Percentiles rank a stretch among this genome's conserved stretches.
phyloP scores from a whole-genome alignment of 495 filamentous ascomycete species.

The Annulohypoxylon stygium region DNA sequence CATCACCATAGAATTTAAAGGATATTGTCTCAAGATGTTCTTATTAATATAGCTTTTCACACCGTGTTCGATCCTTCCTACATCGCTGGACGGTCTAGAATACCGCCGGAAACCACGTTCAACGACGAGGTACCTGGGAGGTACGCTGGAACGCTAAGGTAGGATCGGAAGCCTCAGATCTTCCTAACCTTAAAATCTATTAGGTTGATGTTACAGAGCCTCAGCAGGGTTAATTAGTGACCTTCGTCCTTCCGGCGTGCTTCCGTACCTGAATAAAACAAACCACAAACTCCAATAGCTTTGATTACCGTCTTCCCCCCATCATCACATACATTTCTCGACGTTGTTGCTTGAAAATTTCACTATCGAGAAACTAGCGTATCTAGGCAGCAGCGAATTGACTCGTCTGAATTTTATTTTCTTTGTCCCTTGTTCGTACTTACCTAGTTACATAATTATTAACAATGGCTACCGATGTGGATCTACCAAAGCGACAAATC shows the following conservation, averaged over 20 bases:
- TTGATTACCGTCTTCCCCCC: background rate
- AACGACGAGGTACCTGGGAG: background rate
- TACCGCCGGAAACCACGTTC: background rate
- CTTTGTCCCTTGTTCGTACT: background rate
- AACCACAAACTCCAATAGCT: background rate
- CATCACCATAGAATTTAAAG: background rate
- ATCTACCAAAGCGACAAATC: slow-evolving; percentile 56
- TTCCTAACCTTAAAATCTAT: slow-evolving; percentile 24
- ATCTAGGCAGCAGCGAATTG: background rate
- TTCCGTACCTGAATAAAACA: slow-evolving; percentile 3
- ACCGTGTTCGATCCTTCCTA: background rate
- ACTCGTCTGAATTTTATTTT: background rate
- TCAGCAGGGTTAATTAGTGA: slow-evolving; percentile 27
- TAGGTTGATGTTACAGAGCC: slow-evolving; percentile 12
- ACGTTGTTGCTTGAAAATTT: background rate
- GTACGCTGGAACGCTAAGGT: slow-evolving; percentile 23
- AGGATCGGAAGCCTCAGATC: slow-evolving; percentile 18
- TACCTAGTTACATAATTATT: slow-evolving; percentile 6
- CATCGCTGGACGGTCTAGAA: background rate
- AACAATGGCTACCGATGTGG: slow-evolving; percentile 56
- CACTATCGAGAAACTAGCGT: background rate
- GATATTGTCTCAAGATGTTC: background rate
- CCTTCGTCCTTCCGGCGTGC: background rate
- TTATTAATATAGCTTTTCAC: background rate
- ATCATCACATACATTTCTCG: background rate